phyloP scores from a whole-genome alignment of 2,329 filamentous ascomycete species.

The Claviceps maximensis region DNA sequence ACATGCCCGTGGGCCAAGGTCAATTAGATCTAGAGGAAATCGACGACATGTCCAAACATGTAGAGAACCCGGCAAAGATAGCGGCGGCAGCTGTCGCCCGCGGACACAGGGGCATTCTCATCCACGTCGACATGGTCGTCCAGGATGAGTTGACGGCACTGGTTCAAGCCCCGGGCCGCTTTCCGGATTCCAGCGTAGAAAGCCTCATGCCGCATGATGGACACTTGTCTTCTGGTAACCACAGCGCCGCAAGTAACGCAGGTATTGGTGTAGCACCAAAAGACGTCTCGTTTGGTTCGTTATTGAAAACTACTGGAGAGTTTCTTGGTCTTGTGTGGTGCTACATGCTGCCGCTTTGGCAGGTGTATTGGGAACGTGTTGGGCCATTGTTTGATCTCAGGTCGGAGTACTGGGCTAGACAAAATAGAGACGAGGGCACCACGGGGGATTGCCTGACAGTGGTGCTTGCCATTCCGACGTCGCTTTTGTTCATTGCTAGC shows the following conservation, averaged over 20 bases:
- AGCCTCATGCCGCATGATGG: slow-evolving; percentile 15
- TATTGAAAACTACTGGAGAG: neutral
- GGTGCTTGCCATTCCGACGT: slow-evolving; percentile 15
- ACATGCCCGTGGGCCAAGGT: neutral
- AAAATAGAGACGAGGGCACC: slow-evolving; percentile 11
- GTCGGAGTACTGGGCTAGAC: slow-evolving; percentile 22
- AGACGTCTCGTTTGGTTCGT: neutral
- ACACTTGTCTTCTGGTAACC: slow-evolving; percentile 11
- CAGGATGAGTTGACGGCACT: slow-evolving; percentile 5
- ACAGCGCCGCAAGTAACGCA: no score
- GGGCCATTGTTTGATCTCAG: slow-evolving; percentile 25
- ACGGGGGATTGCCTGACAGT: slow-evolving; percentile 14
- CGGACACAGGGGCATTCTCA: neutral
- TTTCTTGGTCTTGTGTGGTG: slow-evolving; percentile 1
- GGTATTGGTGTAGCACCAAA: neutral
- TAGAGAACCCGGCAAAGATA: no score
- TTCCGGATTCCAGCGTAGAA: slow-evolving; percentile 15
- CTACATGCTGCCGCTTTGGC: slow-evolving; percentile 3
- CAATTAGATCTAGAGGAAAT: neutral
- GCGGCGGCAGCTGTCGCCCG: neutral
- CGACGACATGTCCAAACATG: neutral
- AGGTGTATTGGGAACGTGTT: slow-evolving; percentile 24
- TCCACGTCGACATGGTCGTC: neutral
- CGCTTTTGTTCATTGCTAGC: slow-evolving; percentile 12
- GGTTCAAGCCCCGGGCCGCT: slow-evolving; percentile 14